A percentile compares a stretch with the other conserved stretches of the same genome.
phyloP scores from a whole-genome alignment of 805 yeast species.

The Candida chilensis region DNA sequence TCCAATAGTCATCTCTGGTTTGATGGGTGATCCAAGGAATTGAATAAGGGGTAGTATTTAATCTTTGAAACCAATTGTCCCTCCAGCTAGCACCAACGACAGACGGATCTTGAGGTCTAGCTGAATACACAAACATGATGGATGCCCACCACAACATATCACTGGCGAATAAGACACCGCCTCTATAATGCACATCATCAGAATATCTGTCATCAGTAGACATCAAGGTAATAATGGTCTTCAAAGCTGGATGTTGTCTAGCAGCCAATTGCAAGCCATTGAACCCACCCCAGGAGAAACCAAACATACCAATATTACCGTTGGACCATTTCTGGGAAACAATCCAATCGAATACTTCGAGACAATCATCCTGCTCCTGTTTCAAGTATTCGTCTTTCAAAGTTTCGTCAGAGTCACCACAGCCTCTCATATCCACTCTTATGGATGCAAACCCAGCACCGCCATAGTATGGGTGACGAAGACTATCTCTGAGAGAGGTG shows the following conservation, averaged over 20 bases:
- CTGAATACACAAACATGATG: constrained; percentile 32
- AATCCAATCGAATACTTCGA: constrained; percentile 34
- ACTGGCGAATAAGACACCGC: constrained; percentile 32
- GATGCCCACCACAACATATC: constrained; percentile 46
- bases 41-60: constrained; percentile 28
- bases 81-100: constrained; percentile 28
- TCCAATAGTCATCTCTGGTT: constrained; percentile 35
- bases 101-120: constrained; percentile 36
- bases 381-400: constrained; percentile 29
- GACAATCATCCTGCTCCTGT: constrained; percentile 34
- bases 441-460: constrained; percentile 36
- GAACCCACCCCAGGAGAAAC: constrained; percentile 42
- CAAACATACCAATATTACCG: constrained; percentile 36
- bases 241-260: constrained; percentile 35
- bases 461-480: constrained; percentile 37
- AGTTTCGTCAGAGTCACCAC: constrained; percentile 31
- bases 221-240: constrained; percentile 31
- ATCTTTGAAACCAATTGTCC: constrained; percentile 27
- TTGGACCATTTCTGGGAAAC: constrained; percentile 30
- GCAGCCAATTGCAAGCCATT: constrained; percentile 36
- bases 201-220: constrained; percentile 38
- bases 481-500: constrained; percentile 32
- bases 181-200: constrained; percentile 41
- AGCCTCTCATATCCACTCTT: constrained; percentile 38
- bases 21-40: constrained; percentile 33